These are phyloP conservation scores for Fraxinus xanthoxyloides DNA, from an alignment of 305 asterid genomes.

Conservation along the genomic window DNA sequence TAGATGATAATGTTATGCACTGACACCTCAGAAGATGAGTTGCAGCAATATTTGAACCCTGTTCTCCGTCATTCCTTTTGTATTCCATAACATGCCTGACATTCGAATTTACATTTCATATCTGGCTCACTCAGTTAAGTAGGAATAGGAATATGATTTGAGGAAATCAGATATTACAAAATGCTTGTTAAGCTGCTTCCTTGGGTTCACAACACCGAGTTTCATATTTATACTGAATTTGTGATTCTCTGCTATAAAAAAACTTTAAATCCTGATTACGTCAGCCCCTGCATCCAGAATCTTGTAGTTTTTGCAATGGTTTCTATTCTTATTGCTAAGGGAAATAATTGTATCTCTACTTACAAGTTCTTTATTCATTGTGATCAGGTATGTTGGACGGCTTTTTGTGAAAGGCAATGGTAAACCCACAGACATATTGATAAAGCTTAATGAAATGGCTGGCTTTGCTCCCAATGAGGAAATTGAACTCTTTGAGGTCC, in stretches of 20 bases:
- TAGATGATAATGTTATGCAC: not conserved
- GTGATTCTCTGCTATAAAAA: not conserved
- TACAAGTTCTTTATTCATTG: conserved; percentile 11
- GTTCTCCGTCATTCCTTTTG: not conserved
- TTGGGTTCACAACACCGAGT: not conserved
- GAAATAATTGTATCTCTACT: conserved; percentile 14
- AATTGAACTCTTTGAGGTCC: conserved; percentile 73
- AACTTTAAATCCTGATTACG: not conserved
- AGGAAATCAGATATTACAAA: not conserved
- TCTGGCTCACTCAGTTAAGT: not conserved
- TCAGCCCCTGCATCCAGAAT: not conserved
- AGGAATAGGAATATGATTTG: not conserved
- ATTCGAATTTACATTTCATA: not conserved
- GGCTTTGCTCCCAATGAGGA: conserved; percentile 71
- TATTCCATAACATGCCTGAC: not conserved
- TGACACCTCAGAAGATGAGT: not conserved
- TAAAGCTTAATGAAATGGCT: conserved; percentile 66
- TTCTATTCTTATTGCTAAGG: not conserved
- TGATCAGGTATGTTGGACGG: conserved; percentile 63
- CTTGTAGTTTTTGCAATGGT: not conserved
- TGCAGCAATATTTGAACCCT: not conserved
- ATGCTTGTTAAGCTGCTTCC: conserved; percentile 5
- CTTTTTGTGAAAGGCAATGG: conserved; percentile 58
- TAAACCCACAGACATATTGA: conserved; percentile 57
- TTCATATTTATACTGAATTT: not conserved